phyloP scores from a whole-genome alignment of 2,329 filamentous ascomycete species.

The Fusarium pseudoanthophilum region DNA sequence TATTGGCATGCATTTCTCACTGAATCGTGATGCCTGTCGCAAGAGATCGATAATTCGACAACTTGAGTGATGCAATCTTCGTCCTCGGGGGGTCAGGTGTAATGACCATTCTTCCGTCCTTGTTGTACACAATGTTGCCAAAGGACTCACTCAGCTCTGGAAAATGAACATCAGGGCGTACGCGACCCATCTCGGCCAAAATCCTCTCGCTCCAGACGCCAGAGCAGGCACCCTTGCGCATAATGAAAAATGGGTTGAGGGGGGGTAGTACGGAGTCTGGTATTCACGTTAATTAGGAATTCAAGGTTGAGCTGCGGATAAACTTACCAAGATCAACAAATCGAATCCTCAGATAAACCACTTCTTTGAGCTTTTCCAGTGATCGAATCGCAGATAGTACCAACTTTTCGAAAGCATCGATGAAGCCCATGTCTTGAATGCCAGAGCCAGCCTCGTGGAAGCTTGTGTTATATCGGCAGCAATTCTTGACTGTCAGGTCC shows the following conservation, averaged over 20 bases:
- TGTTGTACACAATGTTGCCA: constrained; percentile 67
- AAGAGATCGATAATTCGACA: constrained; percentile 67
- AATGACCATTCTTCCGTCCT: constrained; percentile 68
- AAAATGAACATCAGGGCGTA: constrained; percentile 69
- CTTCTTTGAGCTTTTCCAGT: constrained; percentile 65
- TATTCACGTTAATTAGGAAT: constrained; percentile 29
- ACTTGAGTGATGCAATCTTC: constrained; percentile 65
- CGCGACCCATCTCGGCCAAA: constrained; percentile 66
- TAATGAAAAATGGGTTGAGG: constrained; percentile 77
- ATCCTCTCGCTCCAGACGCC: constrained; percentile 80
- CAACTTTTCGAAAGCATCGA: constrained; percentile 75
- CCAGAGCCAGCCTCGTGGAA: constrained; percentile 74
- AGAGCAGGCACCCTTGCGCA: constrained; percentile 69
- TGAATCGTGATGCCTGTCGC: constrained; percentile 52
- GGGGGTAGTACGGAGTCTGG: constrained; percentile 75
- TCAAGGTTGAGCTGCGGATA: background rate
- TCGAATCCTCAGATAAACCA: constrained; percentile 75
- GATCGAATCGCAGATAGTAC: constrained; percentile 72
- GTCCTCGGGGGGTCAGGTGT: constrained; percentile 65
- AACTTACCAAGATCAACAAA: constrained; percentile 76
- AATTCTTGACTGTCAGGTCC: constrained; percentile 79
- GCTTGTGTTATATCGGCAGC: constrained; percentile 67
- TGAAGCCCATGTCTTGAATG: constrained; percentile 78
- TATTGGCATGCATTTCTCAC: constrained; percentile 25
- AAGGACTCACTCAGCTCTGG: constrained; percentile 73